Conservation (phyloP, 768 basidiomycete genomes). For the Panus rudis region DNA sequence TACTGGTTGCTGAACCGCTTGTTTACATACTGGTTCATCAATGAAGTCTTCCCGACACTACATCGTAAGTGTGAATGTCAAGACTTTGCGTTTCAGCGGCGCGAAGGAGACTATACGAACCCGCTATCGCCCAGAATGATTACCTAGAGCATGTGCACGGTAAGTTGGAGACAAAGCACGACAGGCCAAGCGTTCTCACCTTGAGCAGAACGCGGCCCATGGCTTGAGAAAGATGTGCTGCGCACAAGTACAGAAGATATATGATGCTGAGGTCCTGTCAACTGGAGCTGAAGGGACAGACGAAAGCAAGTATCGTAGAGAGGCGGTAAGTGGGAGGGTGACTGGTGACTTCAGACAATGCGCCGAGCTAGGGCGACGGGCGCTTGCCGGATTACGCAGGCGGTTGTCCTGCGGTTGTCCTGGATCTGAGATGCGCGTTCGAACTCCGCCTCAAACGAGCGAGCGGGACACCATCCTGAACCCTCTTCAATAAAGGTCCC, state of each 20-base stretch:
- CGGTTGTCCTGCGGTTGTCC: not conserved
- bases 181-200: constrained; percentile 33
- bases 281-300: too few species aligned
- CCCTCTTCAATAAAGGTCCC: constrained; percentile 1
- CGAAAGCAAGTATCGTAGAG: too few species aligned
- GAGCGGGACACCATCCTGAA: constrained; percentile 1
- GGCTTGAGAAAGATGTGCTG: constrained; percentile 16
- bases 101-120: constrained; percentile 39
- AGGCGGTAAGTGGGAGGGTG: constrained; percentile 8
- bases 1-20: constrained; percentile 99
- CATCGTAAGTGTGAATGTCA: not conserved
- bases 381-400: not conserved
- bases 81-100: not conserved
- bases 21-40: constrained; percentile 99
- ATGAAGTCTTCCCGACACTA: constrained; percentile 97
- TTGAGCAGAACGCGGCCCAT: constrained; percentile 89
- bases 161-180: constrained; percentile 9
- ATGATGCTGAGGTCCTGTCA: too few species aligned
- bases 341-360: constrained; percentile 6
- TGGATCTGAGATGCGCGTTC: constrained; percentile 18
- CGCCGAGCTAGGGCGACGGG: constrained; percentile 2
- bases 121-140: constrained; percentile 99
- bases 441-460: constrained; percentile 21
- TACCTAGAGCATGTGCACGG: constrained; percentile 47
- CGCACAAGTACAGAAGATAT: constrained; percentile 8